Conservation (phyloP, 768 basidiomycete species). For the Crepidotus variabilis region DNA sequence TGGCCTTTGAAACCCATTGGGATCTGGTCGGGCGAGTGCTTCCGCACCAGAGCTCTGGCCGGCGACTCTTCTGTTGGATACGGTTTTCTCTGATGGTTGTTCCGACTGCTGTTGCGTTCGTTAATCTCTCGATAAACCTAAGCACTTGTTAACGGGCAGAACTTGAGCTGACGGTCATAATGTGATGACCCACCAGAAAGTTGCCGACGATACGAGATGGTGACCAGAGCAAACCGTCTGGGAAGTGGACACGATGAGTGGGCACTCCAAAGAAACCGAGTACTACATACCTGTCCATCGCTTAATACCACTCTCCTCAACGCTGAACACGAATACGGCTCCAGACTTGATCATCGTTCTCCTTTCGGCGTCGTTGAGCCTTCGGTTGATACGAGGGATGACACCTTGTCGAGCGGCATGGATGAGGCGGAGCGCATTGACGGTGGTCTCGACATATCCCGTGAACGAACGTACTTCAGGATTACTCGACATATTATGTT, state of each 20-base stretch:
- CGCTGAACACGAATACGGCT: conserved; percentile 85
- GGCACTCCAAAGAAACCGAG: conserved; percentile 8
- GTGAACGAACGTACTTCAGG: conserved; percentile 64
- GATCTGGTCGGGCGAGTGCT: conserved; percentile 38
- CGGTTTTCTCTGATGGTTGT: conserved; percentile 39
- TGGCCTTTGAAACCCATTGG: conserved; percentile 28
- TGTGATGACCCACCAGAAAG: conserved; percentile 56
- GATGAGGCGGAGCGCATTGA: conserved; percentile 78
- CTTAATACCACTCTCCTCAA: conserved; percentile 85
- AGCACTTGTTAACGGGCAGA: neutral
- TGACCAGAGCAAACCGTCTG: conserved; percentile 71
- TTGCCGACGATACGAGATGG: conserved; percentile 83
- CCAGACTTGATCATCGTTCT: conserved; percentile 58
- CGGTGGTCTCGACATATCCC: conserved; percentile 79
- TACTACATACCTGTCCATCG: conserved; percentile 67
- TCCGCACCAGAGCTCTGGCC: conserved; percentile 32
- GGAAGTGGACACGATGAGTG: conserved; percentile 9
- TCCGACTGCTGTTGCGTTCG: conserved; percentile 58
- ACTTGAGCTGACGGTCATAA: neutral
- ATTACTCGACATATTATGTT: conserved; percentile 45
- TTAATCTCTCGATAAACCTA: conserved; percentile 83
- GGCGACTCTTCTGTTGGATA: conserved; percentile 47
- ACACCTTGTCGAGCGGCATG: conserved; percentile 77
- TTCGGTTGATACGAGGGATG: conserved; percentile 79
- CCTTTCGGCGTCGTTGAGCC: conserved; percentile 80